These are phyloP conservation scores for Pisolithus microcarpus DNA, from an alignment of 768 basidiomycete species.

Conservation along the genomic window DNA sequence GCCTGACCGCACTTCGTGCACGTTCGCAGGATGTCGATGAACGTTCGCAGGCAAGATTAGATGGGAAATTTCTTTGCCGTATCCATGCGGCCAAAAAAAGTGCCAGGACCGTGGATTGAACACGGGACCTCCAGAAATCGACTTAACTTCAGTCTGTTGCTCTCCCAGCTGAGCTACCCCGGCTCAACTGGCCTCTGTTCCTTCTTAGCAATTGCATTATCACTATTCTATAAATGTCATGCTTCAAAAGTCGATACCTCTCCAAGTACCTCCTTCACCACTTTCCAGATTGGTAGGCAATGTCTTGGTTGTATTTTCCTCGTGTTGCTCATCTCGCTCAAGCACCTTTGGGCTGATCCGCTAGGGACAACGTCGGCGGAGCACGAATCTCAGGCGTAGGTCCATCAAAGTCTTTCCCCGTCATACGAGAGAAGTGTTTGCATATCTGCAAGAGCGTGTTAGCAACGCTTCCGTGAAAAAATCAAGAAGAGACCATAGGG, in stretches of 20 bases:
- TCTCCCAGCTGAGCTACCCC: constrained; percentile 71
- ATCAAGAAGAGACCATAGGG: constrained; percentile 49
- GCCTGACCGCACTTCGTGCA: too few relatives aligned
- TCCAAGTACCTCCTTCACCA: constrained; percentile 24
- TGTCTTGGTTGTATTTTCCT: constrained; percentile 19
- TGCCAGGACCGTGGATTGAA: constrained; percentile 53
- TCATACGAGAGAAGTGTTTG: constrained; percentile 68
- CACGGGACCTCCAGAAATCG: constrained; percentile 46
- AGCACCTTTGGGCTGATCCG: constrained; percentile 13
- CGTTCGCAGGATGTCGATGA: neutral
- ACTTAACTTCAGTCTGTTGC: constrained; percentile 57
- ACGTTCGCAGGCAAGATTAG: neutral
- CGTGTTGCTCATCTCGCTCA: neutral
- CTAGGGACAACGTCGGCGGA: constrained; percentile 29
- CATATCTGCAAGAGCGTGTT: constrained; percentile 45
- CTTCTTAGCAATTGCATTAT: neutral
- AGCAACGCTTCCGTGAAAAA: neutral
- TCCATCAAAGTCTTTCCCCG: constrained; percentile 80
- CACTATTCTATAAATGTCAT: neutral
- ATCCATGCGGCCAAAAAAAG: constrained; percentile 1
- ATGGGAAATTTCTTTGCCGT: neutral
- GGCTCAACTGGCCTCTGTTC: constrained; percentile 22
- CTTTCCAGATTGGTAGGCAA: constrained; percentile 29
- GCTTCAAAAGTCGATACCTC: constrained; percentile 21
- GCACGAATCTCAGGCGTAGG: constrained; percentile 64